A percentile compares a stretch with the other conserved stretches of the same genome.
Evolutionary conservation across 768 basidiomycete genomes (phyloP).

Genomic region (Rhodotorula graminis): DNA sequence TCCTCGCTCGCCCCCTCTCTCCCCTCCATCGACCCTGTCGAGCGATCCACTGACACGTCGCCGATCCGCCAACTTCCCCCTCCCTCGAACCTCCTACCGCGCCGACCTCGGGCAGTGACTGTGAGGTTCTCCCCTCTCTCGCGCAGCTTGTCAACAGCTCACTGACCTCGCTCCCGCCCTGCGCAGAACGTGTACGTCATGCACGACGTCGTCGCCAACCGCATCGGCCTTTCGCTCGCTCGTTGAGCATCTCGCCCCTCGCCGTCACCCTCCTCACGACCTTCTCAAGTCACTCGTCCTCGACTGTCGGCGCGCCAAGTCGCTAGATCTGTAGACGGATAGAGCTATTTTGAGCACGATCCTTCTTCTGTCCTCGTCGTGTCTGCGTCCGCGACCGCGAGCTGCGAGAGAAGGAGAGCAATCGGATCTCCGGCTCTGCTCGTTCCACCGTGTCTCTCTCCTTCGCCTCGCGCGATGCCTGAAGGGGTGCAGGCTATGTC

Average conservation of each 20-base stretch:
- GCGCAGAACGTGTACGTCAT: slow-evolving; percentile 18
- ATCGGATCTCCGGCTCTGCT: too few relatives aligned
- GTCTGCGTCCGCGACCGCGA: too few relatives aligned
- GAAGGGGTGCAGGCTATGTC: too few relatives aligned
- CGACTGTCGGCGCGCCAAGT: neutral
- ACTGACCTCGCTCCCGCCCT: neutral
- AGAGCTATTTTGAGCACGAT: too few relatives aligned
- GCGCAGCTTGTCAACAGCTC: neutral
- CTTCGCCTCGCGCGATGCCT: too few relatives aligned
- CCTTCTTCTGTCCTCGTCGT: too few relatives aligned
- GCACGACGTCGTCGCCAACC: slow-evolving; percentile 12
- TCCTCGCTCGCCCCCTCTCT: neutral
- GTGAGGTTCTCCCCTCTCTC: neutral
- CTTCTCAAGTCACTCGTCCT: neutral
- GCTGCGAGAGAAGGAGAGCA: too few relatives aligned
- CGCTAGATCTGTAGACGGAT: neutral
- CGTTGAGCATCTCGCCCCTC: neutral
- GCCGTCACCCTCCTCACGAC: too few relatives aligned
- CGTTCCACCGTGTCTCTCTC: too few relatives aligned
- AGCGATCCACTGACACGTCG: neutral
- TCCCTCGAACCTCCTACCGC: neutral
- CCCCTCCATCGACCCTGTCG: too few relatives aligned
- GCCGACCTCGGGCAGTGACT: neutral
- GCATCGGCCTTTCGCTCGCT: slow-evolving; percentile 12
- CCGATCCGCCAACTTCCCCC: neutral